Evolutionary conservation across 164 flowering plant species (phyloP).

Genomic region (Houttuynia cordata): DNA sequence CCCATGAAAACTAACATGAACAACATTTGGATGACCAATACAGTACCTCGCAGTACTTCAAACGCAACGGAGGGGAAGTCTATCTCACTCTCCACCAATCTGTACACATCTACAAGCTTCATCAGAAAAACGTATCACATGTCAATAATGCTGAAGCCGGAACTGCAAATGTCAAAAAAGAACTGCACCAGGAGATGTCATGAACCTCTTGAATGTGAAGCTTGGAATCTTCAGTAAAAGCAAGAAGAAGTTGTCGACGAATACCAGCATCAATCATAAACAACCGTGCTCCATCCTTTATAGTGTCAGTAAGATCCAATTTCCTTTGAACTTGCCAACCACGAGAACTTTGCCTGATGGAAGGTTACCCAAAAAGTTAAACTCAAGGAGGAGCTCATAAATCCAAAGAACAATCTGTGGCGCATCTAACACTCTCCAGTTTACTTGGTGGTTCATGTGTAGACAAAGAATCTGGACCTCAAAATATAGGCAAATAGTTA

Average conservation of each 20-base stretch:
- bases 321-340: conserved; percentile 36
- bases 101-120: conserved; percentile 52
- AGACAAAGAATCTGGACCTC: neutral
- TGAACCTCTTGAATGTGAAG: conserved; percentile 94
- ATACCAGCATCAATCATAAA: conserved; percentile 78
- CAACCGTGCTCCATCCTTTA: conserved; percentile 93
- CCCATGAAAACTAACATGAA: neutral
- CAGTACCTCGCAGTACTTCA: conserved; percentile 37
- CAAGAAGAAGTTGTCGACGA: conserved; percentile 83
- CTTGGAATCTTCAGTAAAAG: conserved; percentile 90
- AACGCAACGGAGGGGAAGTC: conserved; percentile 38
- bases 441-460: neutral
- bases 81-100: conserved; percentile 44
- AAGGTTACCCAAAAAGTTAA: neutral
- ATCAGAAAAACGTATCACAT: conserved; percentile 3
- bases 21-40: neutral
- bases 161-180: neutral
- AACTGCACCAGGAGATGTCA: neutral
- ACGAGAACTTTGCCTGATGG: conserved; percentile 35
- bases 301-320: conserved; percentile 86
- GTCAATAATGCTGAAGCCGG: neutral
- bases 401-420: neutral
- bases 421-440: neutral
- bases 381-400: neutral
- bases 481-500: too few relatives aligned